Evolutionary conservation across 2,329 filamentous ascomycete genomes (phyloP), one percentile per base, ranked within the genome.

Genomic region (Purpureocillium lavendulum): DNA sequence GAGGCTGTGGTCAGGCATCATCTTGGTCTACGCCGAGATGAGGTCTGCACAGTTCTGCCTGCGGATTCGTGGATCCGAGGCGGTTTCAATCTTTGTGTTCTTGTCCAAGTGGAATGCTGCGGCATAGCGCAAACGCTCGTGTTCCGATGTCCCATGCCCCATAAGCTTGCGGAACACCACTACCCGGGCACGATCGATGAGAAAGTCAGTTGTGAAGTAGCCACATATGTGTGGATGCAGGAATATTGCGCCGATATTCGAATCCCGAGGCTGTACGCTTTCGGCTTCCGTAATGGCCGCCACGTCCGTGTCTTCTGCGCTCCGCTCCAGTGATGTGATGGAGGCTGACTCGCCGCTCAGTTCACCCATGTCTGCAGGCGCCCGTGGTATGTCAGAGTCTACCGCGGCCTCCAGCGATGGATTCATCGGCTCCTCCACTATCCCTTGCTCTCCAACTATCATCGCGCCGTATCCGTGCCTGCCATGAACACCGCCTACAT

Each of bases 171-270:
- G 34, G 48, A 50, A 26, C 6, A 35, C 3, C 31, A 16, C 12
- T 40, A 48, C 28, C 46, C 49, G 4, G 55, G 57, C 31, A 59
- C 48, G 2, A 42, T 59, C 13, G 52, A 61, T 33, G 56, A 60
- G 40, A 61, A 61, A 44, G 35, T 60, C 18, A 45, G 55, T 34
- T 56, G 48, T 35, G 56, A 61, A 46, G 54, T 55, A 7, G 56
- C 51, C 43, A 49, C 49, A 18, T 60, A 60, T 40, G 43, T 46
- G 8, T 60, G 54, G 57, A 54, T 62, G 38, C 50, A 59, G 40
- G 39, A 57, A 29, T 15, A 51, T 33, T 61, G 50, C 42, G 40
- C 49, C 24, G 42, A 56, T 35, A 48, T 59, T 30, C 51, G 43
- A 12, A 55, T 58, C 35, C 55, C 52, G 31, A 37, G 40, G 15